Percentiles rank a stretch among this genome's conserved stretches.
Conservation (phyloP, 2,329 filamentous ascomycete genomes). For the Fusarium irregulare region DNA sequence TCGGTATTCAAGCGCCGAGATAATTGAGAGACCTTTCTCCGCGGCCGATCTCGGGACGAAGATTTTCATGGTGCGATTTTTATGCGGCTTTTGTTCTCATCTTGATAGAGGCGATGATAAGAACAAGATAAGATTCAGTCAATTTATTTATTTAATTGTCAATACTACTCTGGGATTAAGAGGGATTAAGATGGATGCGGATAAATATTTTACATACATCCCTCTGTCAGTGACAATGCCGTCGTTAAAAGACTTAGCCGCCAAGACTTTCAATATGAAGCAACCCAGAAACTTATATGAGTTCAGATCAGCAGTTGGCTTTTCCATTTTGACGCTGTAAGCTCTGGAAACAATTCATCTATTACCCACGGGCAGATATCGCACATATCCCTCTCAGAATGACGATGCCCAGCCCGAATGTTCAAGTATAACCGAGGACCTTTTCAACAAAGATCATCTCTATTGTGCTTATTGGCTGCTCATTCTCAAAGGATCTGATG, state of each 20-base stretch:
- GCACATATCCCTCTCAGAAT: neutral
- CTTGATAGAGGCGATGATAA: neutral
- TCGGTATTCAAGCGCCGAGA: neutral
- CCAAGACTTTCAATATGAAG: neutral
- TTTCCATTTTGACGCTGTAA: accelerated
- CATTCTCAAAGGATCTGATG: neutral
- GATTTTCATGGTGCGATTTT: neutral
- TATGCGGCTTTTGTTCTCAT: neutral
- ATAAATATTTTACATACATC: neutral
- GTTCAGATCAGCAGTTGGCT: neutral
- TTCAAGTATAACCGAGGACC: neutral
- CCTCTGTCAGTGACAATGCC: neutral
- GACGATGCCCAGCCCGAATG: neutral
- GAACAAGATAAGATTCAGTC: neutral
- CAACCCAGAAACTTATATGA: neutral
- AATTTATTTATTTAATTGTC: conserved; percentile 1
- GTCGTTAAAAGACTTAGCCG: neutral
- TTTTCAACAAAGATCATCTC: neutral
- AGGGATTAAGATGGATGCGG: neutral
- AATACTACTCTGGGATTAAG: neutral
- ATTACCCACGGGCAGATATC: neutral
- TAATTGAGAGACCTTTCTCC: neutral
- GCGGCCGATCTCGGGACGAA: conserved; percentile 3
- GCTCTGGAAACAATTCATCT: neutral
- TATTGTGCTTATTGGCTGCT: neutral